Base-by-base conservation (phyloP, 495 filamentous ascomycete species). In the Penicillium bovifimosum region DNA sequence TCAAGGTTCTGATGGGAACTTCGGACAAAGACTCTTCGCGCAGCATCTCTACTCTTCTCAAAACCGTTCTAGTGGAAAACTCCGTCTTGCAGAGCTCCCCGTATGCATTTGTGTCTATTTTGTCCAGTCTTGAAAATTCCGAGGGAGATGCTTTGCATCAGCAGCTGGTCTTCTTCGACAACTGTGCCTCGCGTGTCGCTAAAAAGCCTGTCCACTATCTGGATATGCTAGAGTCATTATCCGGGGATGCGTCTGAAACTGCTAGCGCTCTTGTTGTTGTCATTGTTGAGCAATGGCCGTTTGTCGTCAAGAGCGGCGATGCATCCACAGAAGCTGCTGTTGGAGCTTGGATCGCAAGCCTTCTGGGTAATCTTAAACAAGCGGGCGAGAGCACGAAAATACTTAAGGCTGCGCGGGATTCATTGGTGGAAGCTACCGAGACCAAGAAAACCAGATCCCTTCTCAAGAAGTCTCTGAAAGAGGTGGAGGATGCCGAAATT, bases 271-370 rank as follows among this genome's bases (percentile, higher is more conserved):
- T 95, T 2, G 68, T 81, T 13, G 70, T 87, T 44, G 79, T 79
- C 5, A 74, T 95, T 17, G 63, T 79, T 26, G 91, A 95, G 47
- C 90, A 96, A 68, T 82, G 88, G 76, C 82, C 82, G 1, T 95
- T 86, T 58, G 72, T 83, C 8, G 58, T 79, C 14, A 81, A 83
- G 51, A 68, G 69, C 0, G 67, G 69, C 1, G 71, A 78, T 43
- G 58, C 62, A 34, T 28, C 55, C 2, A 68, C 59, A 9, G 59
- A 71, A 52, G 44, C 42, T 42, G 70, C 71, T 2, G 64, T 87
- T 26, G 74, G 77, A 2, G 47, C 69, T 26, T 90, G 85, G 73
- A 55, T 89, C 24, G 70, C 76, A 13, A 72, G 60, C 28, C 36
- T 83, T 58, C 57, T 75, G 63, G 55, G 72, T 45, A 54, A 73